Conservation (phyloP, 106 monocot species). For the Acorus gramineus region DNA sequence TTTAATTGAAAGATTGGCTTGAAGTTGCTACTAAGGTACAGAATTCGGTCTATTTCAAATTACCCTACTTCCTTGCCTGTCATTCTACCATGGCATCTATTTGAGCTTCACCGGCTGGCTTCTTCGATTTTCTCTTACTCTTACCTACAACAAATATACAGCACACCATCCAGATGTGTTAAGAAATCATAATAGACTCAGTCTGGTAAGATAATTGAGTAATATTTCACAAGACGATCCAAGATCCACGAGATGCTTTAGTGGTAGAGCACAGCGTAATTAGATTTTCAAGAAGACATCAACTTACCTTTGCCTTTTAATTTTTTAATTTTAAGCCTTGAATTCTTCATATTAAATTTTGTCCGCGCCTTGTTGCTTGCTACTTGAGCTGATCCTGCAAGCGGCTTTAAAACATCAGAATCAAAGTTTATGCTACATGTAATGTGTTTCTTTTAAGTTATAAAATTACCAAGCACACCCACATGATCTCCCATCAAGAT, state of each 20-base stretch:
- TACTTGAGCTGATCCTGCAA: slow-evolving; percentile 25
- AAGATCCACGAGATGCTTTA: neutral
- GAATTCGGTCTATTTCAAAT: too few relatives aligned
- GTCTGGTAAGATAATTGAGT: neutral
- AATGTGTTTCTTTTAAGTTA: too few relatives aligned
- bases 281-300: neutral
- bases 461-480: too few relatives aligned
- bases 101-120: neutral
- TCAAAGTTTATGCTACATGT: neutral
- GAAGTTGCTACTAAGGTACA: too few relatives aligned
- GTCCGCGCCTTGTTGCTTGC: slow-evolving; percentile 7
- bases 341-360: slow-evolving; percentile 30
- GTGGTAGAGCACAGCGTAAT: neutral
- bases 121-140: slow-evolving; percentile 6
- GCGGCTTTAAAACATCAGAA: neutral
- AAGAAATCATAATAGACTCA: neutral
- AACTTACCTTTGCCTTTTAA: slow-evolving; percentile 32
- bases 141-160: slow-evolving; percentile 5
- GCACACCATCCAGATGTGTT: neutral
- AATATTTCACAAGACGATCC: too few relatives aligned
- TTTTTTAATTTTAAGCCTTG: slow-evolving; percentile 29
- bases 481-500: too few relatives aligned
- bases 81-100: slow-evolving; percentile 26
- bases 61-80: neutral
- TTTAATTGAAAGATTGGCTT: too few relatives aligned